Conservation (phyloP, 1,284 basidiomycete genomes). For the Boletus sp. region DNA sequence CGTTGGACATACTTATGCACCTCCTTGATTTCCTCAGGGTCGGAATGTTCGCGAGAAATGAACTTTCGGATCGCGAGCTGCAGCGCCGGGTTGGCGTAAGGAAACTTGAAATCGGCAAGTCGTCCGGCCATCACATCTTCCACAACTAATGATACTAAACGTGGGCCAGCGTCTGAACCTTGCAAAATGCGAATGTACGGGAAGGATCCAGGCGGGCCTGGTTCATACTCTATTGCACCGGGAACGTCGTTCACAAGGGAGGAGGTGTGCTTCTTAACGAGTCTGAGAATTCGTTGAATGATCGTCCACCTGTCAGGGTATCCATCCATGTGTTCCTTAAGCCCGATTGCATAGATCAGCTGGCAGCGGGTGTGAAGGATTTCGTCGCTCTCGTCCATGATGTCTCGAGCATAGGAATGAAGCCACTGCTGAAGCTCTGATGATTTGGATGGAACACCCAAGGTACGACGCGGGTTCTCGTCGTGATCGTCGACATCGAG, state of each 20-base stretch:
- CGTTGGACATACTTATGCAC: background rate
- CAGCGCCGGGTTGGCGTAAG: background rate
- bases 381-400: background rate
- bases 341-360: background rate
- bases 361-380: background rate
- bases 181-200: background rate
- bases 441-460: background rate
- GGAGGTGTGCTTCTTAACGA: background rate
- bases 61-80: background rate
- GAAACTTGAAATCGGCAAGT: background rate
- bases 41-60: background rate
- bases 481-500: no score
- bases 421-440: slow-evolving; percentile 33
- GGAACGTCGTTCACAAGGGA: background rate
- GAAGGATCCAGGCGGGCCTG: background rate
- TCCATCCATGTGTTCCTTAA: background rate
- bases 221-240: background rate
- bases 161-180: background rate
- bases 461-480: background rate
- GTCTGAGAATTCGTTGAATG: slow-evolving; percentile 43
- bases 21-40: background rate
- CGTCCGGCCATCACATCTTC: background rate
- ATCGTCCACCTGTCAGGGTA: slow-evolving; percentile 49
- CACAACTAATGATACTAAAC: background rate
- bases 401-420: background rate